These are phyloP conservation scores for Andrographis paniculata DNA, from an alignment of 305 asterid species.

Conservation along the genomic window DNA sequence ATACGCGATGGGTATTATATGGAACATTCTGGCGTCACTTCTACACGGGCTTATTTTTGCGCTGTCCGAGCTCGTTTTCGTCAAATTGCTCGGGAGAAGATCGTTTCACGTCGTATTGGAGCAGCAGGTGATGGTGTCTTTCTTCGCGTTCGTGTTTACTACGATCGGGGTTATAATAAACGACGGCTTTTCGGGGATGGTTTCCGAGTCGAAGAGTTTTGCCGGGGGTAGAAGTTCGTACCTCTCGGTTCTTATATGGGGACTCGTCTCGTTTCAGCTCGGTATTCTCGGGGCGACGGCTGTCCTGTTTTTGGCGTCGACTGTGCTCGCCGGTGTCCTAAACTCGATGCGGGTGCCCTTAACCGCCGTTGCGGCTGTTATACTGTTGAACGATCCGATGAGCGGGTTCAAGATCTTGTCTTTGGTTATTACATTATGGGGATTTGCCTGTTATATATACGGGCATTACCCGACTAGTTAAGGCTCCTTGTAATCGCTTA, in stretches of 20 bases:
- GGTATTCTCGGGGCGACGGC: slow-evolving; percentile 80
- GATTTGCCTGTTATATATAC: slow-evolving; percentile 70
- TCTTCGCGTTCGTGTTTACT: slow-evolving; percentile 59
- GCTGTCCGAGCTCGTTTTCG: slow-evolving; percentile 59
- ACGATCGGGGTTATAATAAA: slow-evolving; percentile 55
- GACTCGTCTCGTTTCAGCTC: slow-evolving; percentile 61
- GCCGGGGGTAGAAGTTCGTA: slow-evolving; percentile 53
- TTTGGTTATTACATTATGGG: slow-evolving; percentile 72
- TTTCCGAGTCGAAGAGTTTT: slow-evolving; percentile 46
- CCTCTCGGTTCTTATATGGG: slow-evolving; percentile 61
- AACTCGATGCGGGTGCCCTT: slow-evolving; percentile 77
- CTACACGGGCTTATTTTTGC: slow-evolving; percentile 84
- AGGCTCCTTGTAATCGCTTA: too few species aligned
- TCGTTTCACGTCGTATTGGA: slow-evolving; percentile 81
- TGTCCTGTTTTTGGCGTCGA: slow-evolving; percentile 63
- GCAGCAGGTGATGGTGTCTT: slow-evolving; percentile 85
- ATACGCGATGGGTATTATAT: slow-evolving; percentile 56
- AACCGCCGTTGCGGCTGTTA: slow-evolving; percentile 77
- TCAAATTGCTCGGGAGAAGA: slow-evolving; percentile 49
- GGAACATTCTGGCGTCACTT: slow-evolving; percentile 70
- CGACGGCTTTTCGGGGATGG: slow-evolving; percentile 48
- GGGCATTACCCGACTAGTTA: slow-evolving; percentile 60
- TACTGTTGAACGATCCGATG: slow-evolving; percentile 65
- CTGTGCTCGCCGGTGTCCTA: slow-evolving; percentile 87
- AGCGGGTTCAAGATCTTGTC: slow-evolving; percentile 89